Evolutionary conservation across 2,329 filamentous ascomycete genomes (phyloP), one percentile per base, ranked within the genome.

Genomic region (Amphichorda felina): DNA sequence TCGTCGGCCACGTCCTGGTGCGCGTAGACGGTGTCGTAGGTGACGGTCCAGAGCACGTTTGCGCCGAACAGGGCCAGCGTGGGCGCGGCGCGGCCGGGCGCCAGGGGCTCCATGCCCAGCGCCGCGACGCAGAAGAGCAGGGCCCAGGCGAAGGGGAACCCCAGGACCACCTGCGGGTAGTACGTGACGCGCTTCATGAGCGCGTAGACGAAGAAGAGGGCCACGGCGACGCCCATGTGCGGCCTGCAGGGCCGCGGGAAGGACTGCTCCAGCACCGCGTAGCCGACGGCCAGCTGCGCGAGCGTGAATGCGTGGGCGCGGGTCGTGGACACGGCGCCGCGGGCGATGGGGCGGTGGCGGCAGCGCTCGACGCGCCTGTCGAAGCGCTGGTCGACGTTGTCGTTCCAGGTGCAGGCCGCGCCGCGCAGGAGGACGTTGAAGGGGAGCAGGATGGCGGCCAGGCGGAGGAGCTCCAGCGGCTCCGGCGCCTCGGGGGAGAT

Each of bases 401-500:
- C 33, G 19, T 35, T 35, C 11, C 18, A 21, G 13, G 33, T 35
- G 25, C 33, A 35, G 6, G 33, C 33, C 10, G 33, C 33, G 24
- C 33, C 33, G 15, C 33, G 33, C n/a, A 35, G 15, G 22, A 35
- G 28, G 22, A 35, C 22, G 25, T 35, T 35, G 22, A 27, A 35
- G 9, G 28, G 22, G n/a, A 35, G 33, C 22, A 35, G 22, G 21
- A 35, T 24, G 9, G 14, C 33, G 3, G 33, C 33, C 9, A 28
- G 26, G 6, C 22, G n/a, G 6, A 14, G 22, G 9, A 35, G 22
- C 15, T 9, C 4, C 6, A 14, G 11, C 3, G 22, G 33, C 16
- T 21, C 2, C 13, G 28, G 15, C 9, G 22, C 15, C n/a, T 21
- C 11, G 4, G 22, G 18, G 11, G 22, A n/a, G 3, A 35, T 10